Base-by-base conservation (phyloP, 2,329 filamentous ascomycete species). In the Dothistroma pini region DNA sequence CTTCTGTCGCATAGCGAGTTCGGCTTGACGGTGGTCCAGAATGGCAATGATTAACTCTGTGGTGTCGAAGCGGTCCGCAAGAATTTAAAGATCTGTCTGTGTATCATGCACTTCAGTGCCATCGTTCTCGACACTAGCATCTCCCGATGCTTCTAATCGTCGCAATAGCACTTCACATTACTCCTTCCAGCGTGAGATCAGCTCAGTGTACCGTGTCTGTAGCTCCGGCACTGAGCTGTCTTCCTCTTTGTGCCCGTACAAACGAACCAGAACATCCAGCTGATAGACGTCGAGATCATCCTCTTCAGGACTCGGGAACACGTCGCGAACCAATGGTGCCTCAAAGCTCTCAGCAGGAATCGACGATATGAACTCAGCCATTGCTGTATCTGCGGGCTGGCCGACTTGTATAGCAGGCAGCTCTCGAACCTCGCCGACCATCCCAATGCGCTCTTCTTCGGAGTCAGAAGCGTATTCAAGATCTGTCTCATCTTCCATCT, bases 31-130 rank as follows among this genome's bases (percentile, higher is more conserved):
- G 10, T 41, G 48, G 16, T 52, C 14, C 16, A 56, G 22, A 14
- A 44, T 32, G 4, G 25, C 12, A n/a, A 10, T 35, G 29, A 48
- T 35, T n/a, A 61, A 29, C 1, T 16, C 52, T 2, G 48, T 34
- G 4, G 29, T 52, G 22, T 61, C 59, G 38, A 61, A 57, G 25
- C 59, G 49, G 22, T 61, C 59, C n/a, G 35, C 59, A 8, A 61
- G 49, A 14, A 61, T 51, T 38, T 57, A 56, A 0, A 59, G 34
- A 5, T 56, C 52, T 19, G 56, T 21, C 8, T 53, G 59, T 25
- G n/a, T 35, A 8, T 60, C 44, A 47, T 56, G 56, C 8, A 16
- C 41, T 4, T 16, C n/a, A 14, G 21, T 16, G 14, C 21, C 56
- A 12, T 35, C 48, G 14, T n/a, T 47, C 21, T 57, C 47, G 32